Percentiles rank a stretch among this genome's conserved stretches.
These are phyloP conservation scores for Saccharomyces hybrid DNA, from an alignment of 1,139 yeast genomes.

Conservation along the genomic window DNA sequence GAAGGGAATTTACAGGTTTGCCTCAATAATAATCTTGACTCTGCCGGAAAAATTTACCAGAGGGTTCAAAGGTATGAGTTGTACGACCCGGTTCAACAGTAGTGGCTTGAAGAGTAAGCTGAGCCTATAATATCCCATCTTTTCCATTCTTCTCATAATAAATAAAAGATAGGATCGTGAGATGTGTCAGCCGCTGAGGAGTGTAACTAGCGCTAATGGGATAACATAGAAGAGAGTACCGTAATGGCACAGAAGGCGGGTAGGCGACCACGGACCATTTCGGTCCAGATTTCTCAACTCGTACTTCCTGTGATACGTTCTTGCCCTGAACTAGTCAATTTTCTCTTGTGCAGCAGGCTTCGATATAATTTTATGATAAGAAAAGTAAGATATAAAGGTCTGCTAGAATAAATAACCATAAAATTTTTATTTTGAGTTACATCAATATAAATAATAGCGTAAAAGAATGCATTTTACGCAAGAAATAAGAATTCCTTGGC, in stretches of 20 bases:
- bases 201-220: not conserved
- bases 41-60: too few relatives aligned
- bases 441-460: not conserved
- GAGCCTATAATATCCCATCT: not conserved
- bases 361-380: not conserved
- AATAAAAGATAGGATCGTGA: too few relatives aligned
- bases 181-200: not conserved
- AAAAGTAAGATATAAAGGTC: too few relatives aligned
- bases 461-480: not conserved
- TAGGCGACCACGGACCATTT: not conserved
- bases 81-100: not conserved
- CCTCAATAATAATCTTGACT: too few relatives aligned
- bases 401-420: too few relatives aligned
- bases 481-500: not conserved
- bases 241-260: not conserved
- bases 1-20: too few relatives aligned
- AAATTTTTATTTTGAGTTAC: too few relatives aligned
- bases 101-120: not conserved
- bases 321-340: not conserved
- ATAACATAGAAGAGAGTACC: not conserved
- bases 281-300: not conserved
- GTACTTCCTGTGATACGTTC: not conserved
- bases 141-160: not conserved
- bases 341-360: not conserved
- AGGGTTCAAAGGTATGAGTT: not conserved